Conservation (phyloP, 139 green algal genomes). For the Chlorella ohadii region DNA sequence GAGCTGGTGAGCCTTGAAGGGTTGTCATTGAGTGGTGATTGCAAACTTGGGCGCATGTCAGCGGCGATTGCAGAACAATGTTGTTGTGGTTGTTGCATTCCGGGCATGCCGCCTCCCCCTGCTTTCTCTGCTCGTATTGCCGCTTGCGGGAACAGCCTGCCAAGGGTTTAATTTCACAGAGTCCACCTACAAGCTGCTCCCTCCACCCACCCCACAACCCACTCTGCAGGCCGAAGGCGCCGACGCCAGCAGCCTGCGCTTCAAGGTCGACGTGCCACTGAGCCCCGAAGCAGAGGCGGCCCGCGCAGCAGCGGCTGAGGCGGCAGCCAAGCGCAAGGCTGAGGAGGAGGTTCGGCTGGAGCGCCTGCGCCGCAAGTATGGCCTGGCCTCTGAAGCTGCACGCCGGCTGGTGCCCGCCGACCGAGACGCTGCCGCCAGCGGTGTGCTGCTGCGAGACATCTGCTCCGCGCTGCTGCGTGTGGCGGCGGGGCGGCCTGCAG, state of each 20-base stretch:
- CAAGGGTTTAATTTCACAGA: too few relatives aligned
- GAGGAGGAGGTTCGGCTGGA: background rate
- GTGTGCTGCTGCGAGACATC: conserved; percentile 75
- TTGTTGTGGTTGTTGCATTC: too few relatives aligned
- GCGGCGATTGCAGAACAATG: too few relatives aligned
- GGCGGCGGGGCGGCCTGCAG: conserved; percentile 26
- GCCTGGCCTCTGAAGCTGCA: conserved; percentile 11
- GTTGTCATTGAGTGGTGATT: too few relatives aligned
- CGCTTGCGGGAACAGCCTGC: too few relatives aligned
- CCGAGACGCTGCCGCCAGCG: conserved; percentile 23
- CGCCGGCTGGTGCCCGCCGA: conserved; percentile 37
- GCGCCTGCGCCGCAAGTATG: conserved; percentile 41
- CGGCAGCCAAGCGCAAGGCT: background rate
- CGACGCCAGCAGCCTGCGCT: background rate
- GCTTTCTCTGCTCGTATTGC: too few relatives aligned
- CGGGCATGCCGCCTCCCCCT: too few relatives aligned
- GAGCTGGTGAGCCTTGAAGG: too few relatives aligned
- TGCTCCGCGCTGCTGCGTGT: conserved; percentile 65
- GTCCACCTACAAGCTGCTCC: too few relatives aligned
- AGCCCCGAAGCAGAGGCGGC: background rate
- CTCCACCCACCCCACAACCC: too few relatives aligned
- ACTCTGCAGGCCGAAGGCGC: background rate
- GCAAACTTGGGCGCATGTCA: too few relatives aligned
- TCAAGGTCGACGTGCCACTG: background rate
- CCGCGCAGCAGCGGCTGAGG: background rate